Evolutionary conservation across 495 filamentous ascomycete species (phyloP), one percentile per base, ranked within the genome.

Genomic region (Geopyxis carbonaria): DNA sequence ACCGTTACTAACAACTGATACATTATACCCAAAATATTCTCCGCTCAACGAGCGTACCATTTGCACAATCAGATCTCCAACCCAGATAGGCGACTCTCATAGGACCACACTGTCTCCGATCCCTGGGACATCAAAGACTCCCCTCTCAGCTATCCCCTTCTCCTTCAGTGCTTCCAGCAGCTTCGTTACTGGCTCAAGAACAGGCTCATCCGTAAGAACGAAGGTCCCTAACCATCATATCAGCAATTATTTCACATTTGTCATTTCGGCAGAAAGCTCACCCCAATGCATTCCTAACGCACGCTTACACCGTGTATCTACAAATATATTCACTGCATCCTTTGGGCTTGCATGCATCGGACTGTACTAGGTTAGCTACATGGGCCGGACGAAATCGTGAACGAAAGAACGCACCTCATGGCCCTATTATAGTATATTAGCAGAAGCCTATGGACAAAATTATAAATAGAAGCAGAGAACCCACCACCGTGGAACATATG

Each of bases 211-310:
- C 0, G 87, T 93, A 45, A 95, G 56, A 5, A 82, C 76, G 83
- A 86, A 93, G 0, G 84, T 84, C 11, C 72, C 48, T 51, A 42
- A 37, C 7, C n/a, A n/a, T n/a, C n/a, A n/a, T n/a, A n/a, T n/a
- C n/a, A n/a, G n/a, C n/a, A n/a, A n/a, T n/a, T n/a, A n/a, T n/a
- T n/a, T n/a, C n/a, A n/a, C n/a, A n/a, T n/a, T n/a, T n/a, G n/a
- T n/a, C n/a, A n/a, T n/a, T n/a, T n/a, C n/a, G n/a, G n/a, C n/a
- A n/a, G n/a, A n/a, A n/a, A n/a, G n/a, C 48, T 51, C 42, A 51
- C 48, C 86, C 87, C 87, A 95, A 52, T 95, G 87, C 43, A 95
- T 93, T 9, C 69, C 87, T 63, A 95, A 69, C 13, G 85, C 87
- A 28, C 61, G 64, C 53, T 74, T 67, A 62, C 87, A 95, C 44